phyloP scores from a whole-genome alignment of 2,329 filamentous ascomycete species.

The Pseudocercospora crystallina region DNA sequence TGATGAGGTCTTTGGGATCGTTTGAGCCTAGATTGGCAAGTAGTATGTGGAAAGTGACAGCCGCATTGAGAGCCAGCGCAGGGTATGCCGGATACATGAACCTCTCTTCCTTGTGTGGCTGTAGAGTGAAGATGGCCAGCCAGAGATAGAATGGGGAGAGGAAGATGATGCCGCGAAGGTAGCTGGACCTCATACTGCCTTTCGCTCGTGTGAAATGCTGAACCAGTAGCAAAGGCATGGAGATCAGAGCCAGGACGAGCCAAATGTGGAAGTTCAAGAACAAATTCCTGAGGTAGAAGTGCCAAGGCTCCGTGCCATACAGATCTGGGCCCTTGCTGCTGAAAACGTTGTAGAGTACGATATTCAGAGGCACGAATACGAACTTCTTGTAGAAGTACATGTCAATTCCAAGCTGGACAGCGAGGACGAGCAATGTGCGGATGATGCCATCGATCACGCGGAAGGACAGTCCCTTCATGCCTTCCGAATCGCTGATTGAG shows the following conservation, averaged over 20 bases:
- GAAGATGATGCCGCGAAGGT: constrained; percentile 75
- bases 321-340: constrained; percentile 78
- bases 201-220: constrained; percentile 67
- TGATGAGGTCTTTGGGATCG: constrained; percentile 62
- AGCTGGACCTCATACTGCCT: constrained; percentile 63
- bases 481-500: constrained; percentile 38
- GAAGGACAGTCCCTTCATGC: constrained; percentile 56
- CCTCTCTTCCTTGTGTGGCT: constrained; percentile 95
- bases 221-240: constrained; percentile 71
- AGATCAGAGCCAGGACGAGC: constrained; percentile 75
- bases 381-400: constrained; percentile 84
- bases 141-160: constrained; percentile 89
- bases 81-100: constrained; percentile 99
- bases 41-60: constrained; percentile 78
- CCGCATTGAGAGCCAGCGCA: constrained; percentile 83
- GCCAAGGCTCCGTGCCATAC: constrained; percentile 95
- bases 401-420: constrained; percentile 69
- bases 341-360: constrained; percentile 94
- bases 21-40: constrained; percentile 72
- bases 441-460: constrained; percentile 67
- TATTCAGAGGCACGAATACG: constrained; percentile 81
- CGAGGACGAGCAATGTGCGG: constrained; percentile 66
- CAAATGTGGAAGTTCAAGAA: constrained; percentile 93
- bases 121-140: constrained; percentile 84
- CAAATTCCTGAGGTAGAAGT: constrained; percentile 91